Evolutionary conservation across 495 filamentous ascomycete species (phyloP), one percentile per base, ranked within the genome.

Genomic region (Aspergillus mulundensis): DNA sequence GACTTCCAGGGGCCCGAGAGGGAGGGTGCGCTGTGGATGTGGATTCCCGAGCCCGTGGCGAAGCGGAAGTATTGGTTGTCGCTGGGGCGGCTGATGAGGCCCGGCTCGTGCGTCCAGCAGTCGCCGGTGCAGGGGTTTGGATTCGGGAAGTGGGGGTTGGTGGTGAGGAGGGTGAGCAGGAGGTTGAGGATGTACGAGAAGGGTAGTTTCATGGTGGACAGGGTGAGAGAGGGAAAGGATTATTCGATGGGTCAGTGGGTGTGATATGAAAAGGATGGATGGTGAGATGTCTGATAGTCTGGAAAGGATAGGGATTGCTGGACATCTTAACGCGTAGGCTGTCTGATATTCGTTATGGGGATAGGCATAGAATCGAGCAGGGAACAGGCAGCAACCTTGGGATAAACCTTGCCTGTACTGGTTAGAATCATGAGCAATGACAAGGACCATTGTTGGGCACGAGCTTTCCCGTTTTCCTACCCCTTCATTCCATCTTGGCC

Each of bases 41-140:
- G 14, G 32, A 58, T 58, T 6, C 50, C 50, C 5, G 32, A 7
- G 32, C 56, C 56, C 5, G 56, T 42, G 7, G 49, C 21, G 24
- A 58, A 58, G 28, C 56, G 56, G 20, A 58, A 53, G 41, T 53
- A 58, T 15, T 10, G 34, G 16, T 50, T 47, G 15, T 58, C 56
- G 7, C 39, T 28, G 25, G 18, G 36, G 32, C 56, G 56, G 10
- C 39, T 49, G 34, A 23, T 19, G 20, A 58, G 16, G 12, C 44
- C 46, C 23, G 56, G 56, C 23, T 58, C 56, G 18, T 53, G 49
- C 11, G 30, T 36, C 49, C 50, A 53, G 50, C 56, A 58, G 42
- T 36, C 34, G 11, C 56, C 56, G 10, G 50, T 32, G 30, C 56
- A 58, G 19, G 41, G n/a, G 7, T 43, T 50, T 5, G 56, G 56